Conservation (phyloP, 73 alveolate species). For the Stentor coeruleus region DNA sequence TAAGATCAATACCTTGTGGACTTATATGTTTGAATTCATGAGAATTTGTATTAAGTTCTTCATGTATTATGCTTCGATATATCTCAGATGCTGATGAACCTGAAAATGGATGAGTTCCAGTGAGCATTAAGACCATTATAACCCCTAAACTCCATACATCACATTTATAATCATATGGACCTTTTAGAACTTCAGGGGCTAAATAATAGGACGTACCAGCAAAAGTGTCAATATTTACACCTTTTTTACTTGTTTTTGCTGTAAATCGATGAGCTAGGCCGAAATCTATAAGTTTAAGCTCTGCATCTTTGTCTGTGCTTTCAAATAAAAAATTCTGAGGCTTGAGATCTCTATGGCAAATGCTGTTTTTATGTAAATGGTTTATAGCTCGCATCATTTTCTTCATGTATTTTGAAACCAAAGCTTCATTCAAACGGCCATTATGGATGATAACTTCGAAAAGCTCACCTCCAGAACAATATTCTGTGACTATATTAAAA, state of each 20-base stretch:
- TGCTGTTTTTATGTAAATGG: slow-evolving; percentile 72
- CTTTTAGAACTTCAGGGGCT: slow-evolving; percentile 92
- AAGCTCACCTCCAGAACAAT: slow-evolving; percentile 20
- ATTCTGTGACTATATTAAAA: slow-evolving; percentile 87
- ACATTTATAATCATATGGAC: slow-evolving; percentile 78
- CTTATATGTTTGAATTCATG: slow-evolving; percentile 22
- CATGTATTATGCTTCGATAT: slow-evolving; percentile 57
- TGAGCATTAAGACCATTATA: slow-evolving; percentile 64
- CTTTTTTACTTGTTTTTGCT: slow-evolving; percentile 52
- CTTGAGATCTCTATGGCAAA: slow-evolving; percentile 87
- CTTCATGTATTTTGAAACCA: neutral
- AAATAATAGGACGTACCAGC: slow-evolving; percentile 91
- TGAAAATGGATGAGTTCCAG: slow-evolving; percentile 86
- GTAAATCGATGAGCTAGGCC: slow-evolving; percentile 58
- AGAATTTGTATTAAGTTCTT: slow-evolving; percentile 17
- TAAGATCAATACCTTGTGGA: slow-evolving; percentile 47
- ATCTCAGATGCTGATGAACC: slow-evolving; percentile 71
- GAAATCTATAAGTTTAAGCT: slow-evolving; percentile 81
- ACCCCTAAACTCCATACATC: slow-evolving; percentile 91
- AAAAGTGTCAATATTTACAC: slow-evolving; percentile 74
- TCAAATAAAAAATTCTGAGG: slow-evolving; percentile 87
- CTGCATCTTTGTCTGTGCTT: slow-evolving; percentile 55
- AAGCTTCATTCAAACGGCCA: neutral
- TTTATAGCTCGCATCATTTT: slow-evolving; percentile 54
- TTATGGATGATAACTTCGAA: slow-evolving; percentile 24